Evolutionary conservation across 257 asterid genomes (phyloP).

Genomic region (Solanum etuberosum): DNA sequence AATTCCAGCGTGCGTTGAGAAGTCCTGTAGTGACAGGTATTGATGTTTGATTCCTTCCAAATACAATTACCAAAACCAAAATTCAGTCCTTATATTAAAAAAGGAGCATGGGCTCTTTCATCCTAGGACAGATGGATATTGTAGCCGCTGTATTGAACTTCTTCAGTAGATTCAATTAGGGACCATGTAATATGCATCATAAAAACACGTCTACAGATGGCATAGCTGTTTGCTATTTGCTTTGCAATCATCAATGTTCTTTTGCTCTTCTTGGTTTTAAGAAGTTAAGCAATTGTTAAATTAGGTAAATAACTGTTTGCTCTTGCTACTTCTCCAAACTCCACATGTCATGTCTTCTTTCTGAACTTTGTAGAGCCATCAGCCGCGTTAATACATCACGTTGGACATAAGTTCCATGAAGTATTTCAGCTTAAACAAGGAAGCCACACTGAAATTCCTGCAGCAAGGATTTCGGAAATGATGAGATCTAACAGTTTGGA

Average conservation of each 20-base stretch:
- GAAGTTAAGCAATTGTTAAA: background rate
- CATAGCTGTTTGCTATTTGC: background rate
- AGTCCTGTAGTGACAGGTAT: constrained; percentile 45
- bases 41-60: background rate
- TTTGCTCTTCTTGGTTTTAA: background rate
- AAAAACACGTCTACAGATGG: background rate
- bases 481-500: constrained; percentile 85
- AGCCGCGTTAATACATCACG: constrained; percentile 24
- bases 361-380: constrained; percentile 30
- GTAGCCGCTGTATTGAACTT: background rate
- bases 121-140: background rate
- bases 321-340: background rate
- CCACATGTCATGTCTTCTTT: background rate
- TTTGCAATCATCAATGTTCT: background rate
- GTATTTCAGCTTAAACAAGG: constrained; percentile 77
- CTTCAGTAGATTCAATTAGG: background rate
- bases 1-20: constrained; percentile 26
- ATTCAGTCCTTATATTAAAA: background rate
- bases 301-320: background rate
- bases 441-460: constrained; percentile 51
- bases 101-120: background rate
- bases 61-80: background rate
- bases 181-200: background rate
- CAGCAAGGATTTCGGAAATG: constrained; percentile 67
- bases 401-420: constrained; percentile 62